Conservation (phyloP, 2,329 filamentous ascomycete genomes). For the Cryoendolithus antarcticus region DNA sequence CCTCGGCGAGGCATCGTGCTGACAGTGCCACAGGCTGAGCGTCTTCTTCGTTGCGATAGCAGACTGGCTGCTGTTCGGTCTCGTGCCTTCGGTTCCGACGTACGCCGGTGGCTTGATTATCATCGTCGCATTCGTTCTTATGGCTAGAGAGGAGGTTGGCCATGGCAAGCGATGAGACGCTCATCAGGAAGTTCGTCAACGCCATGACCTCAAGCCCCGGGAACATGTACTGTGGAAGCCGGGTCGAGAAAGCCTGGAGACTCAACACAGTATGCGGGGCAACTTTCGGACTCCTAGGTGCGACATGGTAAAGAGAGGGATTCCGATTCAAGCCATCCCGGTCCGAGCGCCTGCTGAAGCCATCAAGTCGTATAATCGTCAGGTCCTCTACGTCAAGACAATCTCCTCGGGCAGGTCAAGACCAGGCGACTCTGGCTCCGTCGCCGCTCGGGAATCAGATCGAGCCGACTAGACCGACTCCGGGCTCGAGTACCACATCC, state of each 20-base stretch:
- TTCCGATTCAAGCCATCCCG: neutral
- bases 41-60: constrained; percentile 22
- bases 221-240: no score
- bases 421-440: no score
- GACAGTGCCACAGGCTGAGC: constrained; percentile 11
- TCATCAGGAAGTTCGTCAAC: neutral
- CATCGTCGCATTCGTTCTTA: constrained; percentile 19
- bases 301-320: neutral
- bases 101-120: constrained; percentile 21
- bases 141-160: constrained; percentile 14
- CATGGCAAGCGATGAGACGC: constrained; percentile 3
- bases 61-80: constrained; percentile 22
- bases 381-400: no score
- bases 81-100: constrained; percentile 17
- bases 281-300: neutral
- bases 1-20: constrained; percentile 1
- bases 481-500: constrained; percentile 2
- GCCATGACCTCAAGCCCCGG: no score
- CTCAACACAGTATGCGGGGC: neutral
- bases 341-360: neutral
- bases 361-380: no score
- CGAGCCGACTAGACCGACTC: constrained; percentile 2
- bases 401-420: no score
- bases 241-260: no score
- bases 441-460: no score